Evolutionary conservation across 148 eudicot species (phyloP), one percentile per base, ranked within the genome.

Genomic region (Hydrangea macrophylla): DNA sequence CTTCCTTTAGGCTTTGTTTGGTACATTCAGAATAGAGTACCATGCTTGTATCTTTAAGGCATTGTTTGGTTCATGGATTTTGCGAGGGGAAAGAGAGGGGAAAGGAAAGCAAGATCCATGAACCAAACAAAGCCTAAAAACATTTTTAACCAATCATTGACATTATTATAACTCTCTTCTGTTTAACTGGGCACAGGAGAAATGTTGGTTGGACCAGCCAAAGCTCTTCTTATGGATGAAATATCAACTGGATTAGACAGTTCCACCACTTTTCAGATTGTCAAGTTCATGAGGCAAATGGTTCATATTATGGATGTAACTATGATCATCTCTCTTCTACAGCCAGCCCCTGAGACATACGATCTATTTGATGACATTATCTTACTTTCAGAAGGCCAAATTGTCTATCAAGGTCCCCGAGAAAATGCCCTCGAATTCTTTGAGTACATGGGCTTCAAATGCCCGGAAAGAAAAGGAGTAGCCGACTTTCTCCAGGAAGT

Each of bases 401-500:
- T 85, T 36, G 76, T 87, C 31, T 90, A 87, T 51, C 96, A 90
- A 64, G 96, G 96, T 39, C 92, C 96, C 1, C 80, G 88, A 0
- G 85, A 83, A 7, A 73, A 76, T 33, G 75, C 79, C 31, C 78
- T 85, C 3, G 80, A 85, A 20, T 90, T 87, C 74, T 87, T 90
- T 33, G 86, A 79, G 67, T 78, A 20, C 59, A 79, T 82, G 80
- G 96, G 96, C 1, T 89, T 89, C 60, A 83, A 72, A 69, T 90
- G 96, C 68, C 96, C 92, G 0, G 81, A 81, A 39, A 76, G 96
- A 58, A 90, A 90, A 81, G 92, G 85, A 36, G 84, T 87, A 23
- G 92, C 96, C 6, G 96, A 90, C 62, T 90, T 87, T 73, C 88
- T 90, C 42, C 96, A 86, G 76, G 92, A 90, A 77, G 90, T 87